phyloP scores from a whole-genome alignment of 257 asterid species.

The Echites panduratus region DNA sequence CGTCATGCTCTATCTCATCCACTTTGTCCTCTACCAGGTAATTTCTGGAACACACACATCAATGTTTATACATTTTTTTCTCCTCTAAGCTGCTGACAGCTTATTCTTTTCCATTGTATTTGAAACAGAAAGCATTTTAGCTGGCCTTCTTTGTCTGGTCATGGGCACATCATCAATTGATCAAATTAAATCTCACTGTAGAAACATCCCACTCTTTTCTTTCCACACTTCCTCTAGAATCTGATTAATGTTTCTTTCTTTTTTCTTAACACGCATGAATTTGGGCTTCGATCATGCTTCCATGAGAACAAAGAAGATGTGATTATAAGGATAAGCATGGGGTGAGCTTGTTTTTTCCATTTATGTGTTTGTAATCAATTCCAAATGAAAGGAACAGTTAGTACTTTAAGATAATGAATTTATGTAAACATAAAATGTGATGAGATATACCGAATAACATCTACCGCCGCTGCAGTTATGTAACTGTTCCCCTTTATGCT shows the following conservation, averaged over 20 bases:
- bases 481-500: conserved; percentile 62
- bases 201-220: background rate
- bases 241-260: background rate
- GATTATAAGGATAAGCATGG: conserved; percentile 47
- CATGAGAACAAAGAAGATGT: conserved; percentile 33
- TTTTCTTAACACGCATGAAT: conserved; percentile 31
- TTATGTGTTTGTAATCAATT: background rate
- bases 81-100: background rate
- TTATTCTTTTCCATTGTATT: background rate
- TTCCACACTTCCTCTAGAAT: background rate
- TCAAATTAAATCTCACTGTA: background rate
- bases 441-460: background rate
- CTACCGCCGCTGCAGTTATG: conserved; percentile 43
- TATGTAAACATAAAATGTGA: background rate
- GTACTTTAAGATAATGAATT: background rate
- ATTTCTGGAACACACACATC: background rate
- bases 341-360: conserved; percentile 28
- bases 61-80: background rate
- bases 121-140: conserved; percentile 52
- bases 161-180: conserved; percentile 36
- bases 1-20: conserved; percentile 47
- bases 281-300: conserved; percentile 53
- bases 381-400: background rate
- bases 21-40: conserved; percentile 64
- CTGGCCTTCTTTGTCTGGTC: conserved; percentile 64